These are phyloP conservation scores for Pueraria montana DNA, from an alignment of 306 rosid genomes.

Conservation along the genomic window DNA sequence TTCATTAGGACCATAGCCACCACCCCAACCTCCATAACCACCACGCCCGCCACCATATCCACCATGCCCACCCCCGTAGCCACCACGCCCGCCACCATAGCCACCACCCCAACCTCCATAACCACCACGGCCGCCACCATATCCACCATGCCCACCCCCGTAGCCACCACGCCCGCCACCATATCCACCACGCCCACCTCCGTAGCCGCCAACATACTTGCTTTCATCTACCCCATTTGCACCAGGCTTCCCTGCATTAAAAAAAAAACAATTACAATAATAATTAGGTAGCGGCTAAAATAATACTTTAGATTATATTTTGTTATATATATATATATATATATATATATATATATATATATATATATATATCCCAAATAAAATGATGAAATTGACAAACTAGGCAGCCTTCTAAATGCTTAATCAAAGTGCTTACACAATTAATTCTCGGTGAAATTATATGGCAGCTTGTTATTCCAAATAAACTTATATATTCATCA, in stretches of 20 bases:
- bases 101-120: too few species aligned
- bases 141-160: neutral
- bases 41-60: neutral
- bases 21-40: neutral
- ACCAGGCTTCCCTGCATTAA: neutral
- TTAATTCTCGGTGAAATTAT: too few species aligned
- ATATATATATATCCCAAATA: too few species aligned
- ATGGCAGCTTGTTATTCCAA: too few species aligned
- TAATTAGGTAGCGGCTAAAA: neutral
- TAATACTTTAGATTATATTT: too few species aligned
- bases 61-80: neutral
- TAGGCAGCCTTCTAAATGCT: too few species aligned
- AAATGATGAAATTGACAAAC: too few species aligned
- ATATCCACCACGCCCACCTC: neutral
- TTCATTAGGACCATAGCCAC: neutral
- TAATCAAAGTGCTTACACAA: too few species aligned
- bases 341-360: too few species aligned
- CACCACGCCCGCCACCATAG: too few species aligned
- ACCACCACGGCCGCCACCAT: neutral
- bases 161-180: neutral
- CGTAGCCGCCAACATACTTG: neutral
- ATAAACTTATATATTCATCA: too few species aligned
- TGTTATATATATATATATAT: too few species aligned
- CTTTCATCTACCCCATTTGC: conserved; percentile 10
- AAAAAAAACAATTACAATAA: neutral